These are phyloP conservation scores for Tetrahymena borealis DNA, from an alignment of 73 alveolate species.

Conservation along the genomic window DNA sequence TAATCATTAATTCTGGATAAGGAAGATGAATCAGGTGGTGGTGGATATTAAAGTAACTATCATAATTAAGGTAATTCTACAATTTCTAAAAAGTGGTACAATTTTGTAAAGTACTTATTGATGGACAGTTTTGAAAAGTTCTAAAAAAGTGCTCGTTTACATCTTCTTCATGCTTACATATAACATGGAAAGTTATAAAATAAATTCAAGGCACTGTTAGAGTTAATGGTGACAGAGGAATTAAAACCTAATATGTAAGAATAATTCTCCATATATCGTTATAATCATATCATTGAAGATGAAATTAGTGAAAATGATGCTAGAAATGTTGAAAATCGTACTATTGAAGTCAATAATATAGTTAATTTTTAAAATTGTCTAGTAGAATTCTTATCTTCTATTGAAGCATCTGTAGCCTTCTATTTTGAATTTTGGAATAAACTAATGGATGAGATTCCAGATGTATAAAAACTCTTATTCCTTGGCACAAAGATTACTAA, in stretches of 20 bases:
- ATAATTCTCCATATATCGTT: slow-evolving; percentile 35
- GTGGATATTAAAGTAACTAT: too few relatives aligned
- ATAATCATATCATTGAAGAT: slow-evolving; percentile 39
- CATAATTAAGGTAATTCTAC: background rate
- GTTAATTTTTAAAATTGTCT: slow-evolving; percentile 14
- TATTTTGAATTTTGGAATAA: slow-evolving; percentile 47
- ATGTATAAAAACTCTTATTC: slow-evolving; percentile 26
- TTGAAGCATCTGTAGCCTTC: slow-evolving; percentile 25
- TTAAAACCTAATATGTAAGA: slow-evolving; percentile 37
- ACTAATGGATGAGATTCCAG: slow-evolving; percentile 38
- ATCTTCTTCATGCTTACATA: slow-evolving; percentile 15
- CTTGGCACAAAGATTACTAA: slow-evolving; percentile 37
- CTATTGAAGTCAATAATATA: slow-evolving; percentile 27
- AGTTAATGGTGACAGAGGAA: slow-evolving; percentile 35
- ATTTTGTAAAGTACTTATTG: slow-evolving; percentile 3
- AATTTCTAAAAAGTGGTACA: slow-evolving; percentile 13
- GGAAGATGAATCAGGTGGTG: too few relatives aligned
- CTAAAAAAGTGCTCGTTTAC: slow-evolving; percentile 41
- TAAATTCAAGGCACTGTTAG: slow-evolving; percentile 42
- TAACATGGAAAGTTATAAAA: slow-evolving; percentile 39
- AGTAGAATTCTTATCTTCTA: slow-evolving; percentile 17
- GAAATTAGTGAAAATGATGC: slow-evolving; percentile 38
- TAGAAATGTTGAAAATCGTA: slow-evolving; percentile 21
- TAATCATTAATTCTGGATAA: slow-evolving; percentile 4
- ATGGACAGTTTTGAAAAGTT: slow-evolving; percentile 20